These are phyloP conservation scores for Metschnikowia continentalis DNA, from an alignment of 805 yeast genomes.

Conservation along the genomic window DNA sequence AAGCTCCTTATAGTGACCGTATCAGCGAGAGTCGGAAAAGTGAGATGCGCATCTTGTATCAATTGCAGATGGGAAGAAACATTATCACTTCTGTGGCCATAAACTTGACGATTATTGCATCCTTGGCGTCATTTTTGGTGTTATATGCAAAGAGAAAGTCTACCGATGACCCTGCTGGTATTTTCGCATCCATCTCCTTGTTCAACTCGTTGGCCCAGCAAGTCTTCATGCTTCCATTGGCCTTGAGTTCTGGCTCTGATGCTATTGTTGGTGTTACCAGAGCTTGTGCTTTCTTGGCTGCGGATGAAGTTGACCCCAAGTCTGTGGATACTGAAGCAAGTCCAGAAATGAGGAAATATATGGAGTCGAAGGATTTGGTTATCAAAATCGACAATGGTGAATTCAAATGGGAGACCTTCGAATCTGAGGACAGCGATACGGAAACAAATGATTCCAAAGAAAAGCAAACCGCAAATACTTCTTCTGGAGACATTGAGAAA, in stretches of 20 bases:
- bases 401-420: constrained; percentile 60
- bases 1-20: constrained; percentile 61
- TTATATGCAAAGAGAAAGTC: constrained; percentile 28
- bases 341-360: constrained; percentile 17
- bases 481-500: background rate
- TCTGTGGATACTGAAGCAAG: constrained; percentile 26
- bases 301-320: constrained; percentile 38
- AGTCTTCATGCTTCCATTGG: constrained; percentile 66
- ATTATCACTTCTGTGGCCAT: constrained; percentile 56
- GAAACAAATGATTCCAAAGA: constrained; percentile 8
- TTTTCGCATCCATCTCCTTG: constrained; percentile 67
- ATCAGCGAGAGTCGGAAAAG: constrained; percentile 51
- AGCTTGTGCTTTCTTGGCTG: constrained; percentile 49
- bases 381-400: constrained; percentile 48
- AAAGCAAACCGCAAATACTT: background rate
- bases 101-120: constrained; percentile 64
- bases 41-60: constrained; percentile 61
- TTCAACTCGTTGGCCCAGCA: constrained; percentile 60
- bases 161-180: constrained; percentile 49
- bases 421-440: constrained; percentile 22
- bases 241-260: constrained; percentile 65
- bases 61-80: constrained; percentile 63
- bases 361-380: constrained; percentile 36
- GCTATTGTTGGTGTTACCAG: constrained; percentile 59
- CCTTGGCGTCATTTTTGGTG: constrained; percentile 51